Percentiles rank a stretch among this genome's conserved stretches.
These are phyloP conservation scores for Entomophthora muscae DNA, from an alignment of 371 early-diverging fungal species.

Conservation along the genomic window DNA sequence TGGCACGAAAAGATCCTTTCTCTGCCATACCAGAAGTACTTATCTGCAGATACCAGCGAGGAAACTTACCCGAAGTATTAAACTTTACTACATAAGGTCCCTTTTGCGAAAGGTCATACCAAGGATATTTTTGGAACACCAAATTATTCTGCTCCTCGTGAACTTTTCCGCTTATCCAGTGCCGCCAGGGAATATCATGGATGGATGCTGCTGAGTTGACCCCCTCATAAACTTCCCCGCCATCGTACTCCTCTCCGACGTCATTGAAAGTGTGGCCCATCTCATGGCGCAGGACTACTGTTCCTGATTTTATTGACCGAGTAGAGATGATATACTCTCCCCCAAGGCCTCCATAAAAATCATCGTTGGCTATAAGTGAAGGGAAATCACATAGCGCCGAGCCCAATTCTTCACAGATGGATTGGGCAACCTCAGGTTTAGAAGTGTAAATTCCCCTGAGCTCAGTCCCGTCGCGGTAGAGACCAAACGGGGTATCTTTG, in stretches of 20 bases:
- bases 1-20: conserved; percentile 15
- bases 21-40: conserved; percentile 28
- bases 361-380: conserved; percentile 32
- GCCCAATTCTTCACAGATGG: conserved; percentile 24
- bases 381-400: conserved; percentile 34
- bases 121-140: conserved; percentile 24
- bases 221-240: conserved; percentile 33
- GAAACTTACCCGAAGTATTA: conserved; percentile 21
- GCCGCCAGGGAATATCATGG: conserved; percentile 19
- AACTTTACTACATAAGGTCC: conserved; percentile 26
- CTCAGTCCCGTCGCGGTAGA: conserved; percentile 39
- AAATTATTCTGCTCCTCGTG: conserved; percentile 16
- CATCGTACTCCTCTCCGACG: conserved; percentile 38
- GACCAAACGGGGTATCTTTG: conserved; percentile 30
- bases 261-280: conserved; percentile 32
- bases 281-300: conserved; percentile 35
- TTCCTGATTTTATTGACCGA: conserved; percentile 26
- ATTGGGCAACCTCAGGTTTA: conserved; percentile 22
- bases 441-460: conserved; percentile 33
- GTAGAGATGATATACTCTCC: conserved; percentile 47
- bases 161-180: conserved; percentile 26
- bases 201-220: conserved; percentile 23
- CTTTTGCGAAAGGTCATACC: conserved; percentile 30
- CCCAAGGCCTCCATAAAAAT: conserved; percentile 40
- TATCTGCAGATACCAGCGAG: conserved; percentile 25